Base-by-base conservation (phyloP, 495 filamentous ascomycete genomes). In the Penicillium fimorum region DNA sequence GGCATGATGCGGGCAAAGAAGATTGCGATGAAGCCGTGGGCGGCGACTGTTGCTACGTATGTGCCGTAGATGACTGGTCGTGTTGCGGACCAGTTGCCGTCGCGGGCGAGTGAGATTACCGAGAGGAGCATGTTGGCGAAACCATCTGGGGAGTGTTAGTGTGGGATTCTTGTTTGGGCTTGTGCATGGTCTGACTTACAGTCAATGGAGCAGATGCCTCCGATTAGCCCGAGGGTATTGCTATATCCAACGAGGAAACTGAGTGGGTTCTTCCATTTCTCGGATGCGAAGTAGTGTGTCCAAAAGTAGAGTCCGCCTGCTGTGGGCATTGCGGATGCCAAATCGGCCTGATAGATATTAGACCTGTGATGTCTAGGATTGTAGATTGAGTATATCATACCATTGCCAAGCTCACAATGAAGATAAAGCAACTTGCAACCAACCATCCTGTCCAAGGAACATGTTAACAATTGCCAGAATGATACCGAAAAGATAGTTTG, bases 221-320 rank as follows among this genome's bases (percentile, higher is more conserved):
- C 85, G 29, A 88, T 76, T 10, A 88, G 65, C 1, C 86, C 86
- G 20, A 89, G 69, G 2, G 81, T 89, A 60, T 89, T 89, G 68
- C 83, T 87, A 60, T 88, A 89, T 18, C 86, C 86, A 25, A 89
- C 86, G 27, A 89, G 65, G 63, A 88, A 89, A 60, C 83, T 83
- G 9, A 89, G 67, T 9, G 83, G 77, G 63, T 86, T 87, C 49
- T 85, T 77, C 44, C 75, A 82, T 46, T 79, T 80, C 11, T 80
- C 79, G 4, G 76, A 79, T 22, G 80, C 75, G 64, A 87, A 88
- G 70, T 82, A 86, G 58, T 87, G 85, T 6, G 86, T 88, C 86
- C 85, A 87, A 77, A 82, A 88, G 63, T 88, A 87, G 5, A 88
- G 70, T 11, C 85, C 85, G 10, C 86, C 86, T 18, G 81, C 82